Base-by-base conservation (phyloP, 805 yeast species). In the Brettanomyces sp. region DNA sequence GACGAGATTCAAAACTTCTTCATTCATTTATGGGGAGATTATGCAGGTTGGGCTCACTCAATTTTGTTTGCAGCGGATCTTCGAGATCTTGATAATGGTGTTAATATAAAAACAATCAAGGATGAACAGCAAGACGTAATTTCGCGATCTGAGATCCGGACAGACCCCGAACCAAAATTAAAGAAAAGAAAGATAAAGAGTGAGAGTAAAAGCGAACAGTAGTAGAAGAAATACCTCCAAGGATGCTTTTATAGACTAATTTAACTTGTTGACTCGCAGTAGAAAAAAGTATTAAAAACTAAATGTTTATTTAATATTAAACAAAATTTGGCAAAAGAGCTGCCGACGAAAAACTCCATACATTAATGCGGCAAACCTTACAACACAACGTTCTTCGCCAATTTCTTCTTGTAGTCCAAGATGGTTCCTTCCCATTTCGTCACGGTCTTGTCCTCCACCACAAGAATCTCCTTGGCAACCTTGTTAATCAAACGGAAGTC, bases 1-100 rank as follows among this genome's bases (percentile, higher is more conserved):
- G 73, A 67, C 36, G 68, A 72, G 22, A 82, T 88, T 5, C 70
- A 88, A 39, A 56, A 58, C 7, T 76, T 73, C 58, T 43, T 43
- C 23, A 25, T 43, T 9, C 5, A 25, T 6, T 28, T 43, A 80
- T 39, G 93, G 96, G 91, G 97, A 96, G 0, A 76, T 76, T 1
- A 85, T 59, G 97, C 99, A 2, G 99, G 99, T 0, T 93, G 99
- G 99, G 98, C 98, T 0, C 99, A 91, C 57, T 84, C 91, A n/a
- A 88, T 91, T 9, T 69, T 90, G 47, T 90, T 90, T 64, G 83
- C 97, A 0, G 75, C 89, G 5, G 96, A 89, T 57, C 70, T 90
- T 46, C 65, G 66, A 43, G 89, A 85, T 49, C 70, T 86, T 47
- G 76, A 85, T 46, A 82, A 80, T 56, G 93, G 93, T 1, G 63